Evolutionary conservation across 371 early-diverging fungal genomes (phyloP), one percentile per base, ranked within the genome.

Genomic region (Actinomortierella wolfii): DNA sequence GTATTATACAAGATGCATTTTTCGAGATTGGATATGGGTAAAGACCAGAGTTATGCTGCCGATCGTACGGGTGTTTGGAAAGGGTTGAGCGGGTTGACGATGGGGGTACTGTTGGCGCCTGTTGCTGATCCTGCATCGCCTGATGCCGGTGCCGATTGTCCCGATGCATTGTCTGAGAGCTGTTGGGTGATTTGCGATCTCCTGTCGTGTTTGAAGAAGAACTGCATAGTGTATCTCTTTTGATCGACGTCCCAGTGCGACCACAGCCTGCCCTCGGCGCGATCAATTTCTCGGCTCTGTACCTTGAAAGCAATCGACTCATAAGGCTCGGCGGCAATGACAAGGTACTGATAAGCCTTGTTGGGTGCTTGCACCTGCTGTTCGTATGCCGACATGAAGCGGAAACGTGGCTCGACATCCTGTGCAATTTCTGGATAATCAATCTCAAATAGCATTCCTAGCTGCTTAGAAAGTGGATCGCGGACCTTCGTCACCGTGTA

Each of bases 361-460:
- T 93, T 92, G 39, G 98, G 96, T 40, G 87, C 82, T 68, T 98
- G 98, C 5, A 94, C 80, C 40, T 88, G 89, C 78, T 98, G 98
- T 81, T 98, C 98, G 61, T 92, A 98, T 1, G 98, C 95, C 2
- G 92, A 91, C 99, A 98, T 98, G 79, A 98, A 98, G n/a, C 99
- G 85, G 67, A 95, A 92, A 18, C 93, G 83, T 23, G 97, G 97
- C 44, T 86, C 85, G 11, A 88, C 86, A 26, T 88, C 92, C 15
- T 76, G 78, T 15, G 84, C 84, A 68, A 94, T 93, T 64, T 97
- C 93, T 7, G 98, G 97, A 66, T 95, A 95, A 48, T 95, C 92
- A 50, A 97, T 84, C 71, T 96, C 94, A 69, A 96, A 95, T n/a
- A 97, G 78, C 34, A 97, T 77, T 0, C 99, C 99, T 43, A 92